Evolutionary conservation across 1,284 basidiomycete genomes (phyloP), one percentile per base, ranked within the genome.

Genomic region (Phellinidium pouzarii): DNA sequence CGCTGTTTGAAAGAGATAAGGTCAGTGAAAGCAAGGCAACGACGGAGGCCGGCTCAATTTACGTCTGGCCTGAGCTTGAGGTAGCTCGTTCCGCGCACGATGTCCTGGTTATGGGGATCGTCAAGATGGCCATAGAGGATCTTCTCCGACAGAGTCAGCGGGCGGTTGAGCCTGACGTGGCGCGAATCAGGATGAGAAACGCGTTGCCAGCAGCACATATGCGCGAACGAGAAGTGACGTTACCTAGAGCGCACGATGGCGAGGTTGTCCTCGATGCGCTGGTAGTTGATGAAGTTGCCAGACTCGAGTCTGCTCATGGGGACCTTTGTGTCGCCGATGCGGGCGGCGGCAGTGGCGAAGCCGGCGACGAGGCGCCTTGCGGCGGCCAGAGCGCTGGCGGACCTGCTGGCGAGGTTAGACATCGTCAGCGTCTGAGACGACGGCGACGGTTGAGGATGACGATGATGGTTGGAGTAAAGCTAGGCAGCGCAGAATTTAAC

Each of bases 121-220:
- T 96, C 93, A 63, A 99, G 80, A 76, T 99, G 96, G 59, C 96
- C 93, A 71, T 99, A 99, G 43, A 99, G 78, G 65, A 98, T 90
- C 84, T 99, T 99, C 75, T 99, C 96, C 52, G 95, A 94, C 60
- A 98, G 75, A 20, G 96, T 97, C 70, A 99, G 75, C 42, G 95
- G 94, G 42, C 93, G 90, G 66, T 90, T 83, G 62, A 98, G 78
- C 67, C 94, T 96, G 62, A 1, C 6, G 22, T 36, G 31, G 34
- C 57, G 49, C 50, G n/a, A n/a, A 44, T 54, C 50, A 59, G 41
- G 42, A n/a, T n/a, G n/a, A n/a, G n/a, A n/a, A n/a, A n/a, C n/a
- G n/a, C n/a, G n/a, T n/a, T n/a, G 41, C 50, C 37, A 40, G 34
- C 37, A 25, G 41, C 26, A 3, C 17, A 48, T 26, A 52, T n/a